These are phyloP conservation scores for Ceratocystis eucalypticola DNA, from an alignment of 2,329 filamentous ascomycete species.

Conservation along the genomic window DNA sequence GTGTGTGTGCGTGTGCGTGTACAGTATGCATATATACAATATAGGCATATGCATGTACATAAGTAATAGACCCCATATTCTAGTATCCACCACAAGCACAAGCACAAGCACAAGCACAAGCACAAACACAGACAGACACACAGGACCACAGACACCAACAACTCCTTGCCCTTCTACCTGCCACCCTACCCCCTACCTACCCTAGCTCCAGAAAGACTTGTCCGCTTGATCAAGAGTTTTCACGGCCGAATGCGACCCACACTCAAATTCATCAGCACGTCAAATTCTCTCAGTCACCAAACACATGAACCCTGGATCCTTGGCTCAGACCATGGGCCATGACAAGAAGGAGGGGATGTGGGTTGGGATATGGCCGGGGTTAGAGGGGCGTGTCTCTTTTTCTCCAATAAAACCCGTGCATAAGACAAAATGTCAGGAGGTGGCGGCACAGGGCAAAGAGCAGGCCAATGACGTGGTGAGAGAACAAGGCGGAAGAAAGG, in stretches of 20 bases:
- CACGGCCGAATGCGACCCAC: conserved; percentile 11
- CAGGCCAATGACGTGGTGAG: neutral
- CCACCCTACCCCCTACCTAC: neutral
- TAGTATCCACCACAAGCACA: neutral
- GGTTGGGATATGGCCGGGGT: neutral
- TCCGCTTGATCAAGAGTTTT: conserved; percentile 4
- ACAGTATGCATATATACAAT: neutral
- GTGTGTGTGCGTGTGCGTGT: neutral
- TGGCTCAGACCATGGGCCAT: conserved; percentile 1
- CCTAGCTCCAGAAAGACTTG: neutral
- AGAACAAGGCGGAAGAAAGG: neutral
- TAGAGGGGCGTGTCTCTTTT: neutral
- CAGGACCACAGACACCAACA: neutral
- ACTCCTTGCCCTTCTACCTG: neutral
- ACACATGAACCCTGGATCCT: neutral
- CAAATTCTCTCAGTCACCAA: conserved; percentile 5
- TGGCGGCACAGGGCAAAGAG: neutral
- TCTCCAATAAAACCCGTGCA: neutral
- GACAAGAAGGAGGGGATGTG: conserved; percentile 6
- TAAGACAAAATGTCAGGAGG: neutral
- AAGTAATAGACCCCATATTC: neutral
- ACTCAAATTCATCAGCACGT: conserved; percentile 8
- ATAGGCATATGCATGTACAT: neutral
- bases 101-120: neutral
- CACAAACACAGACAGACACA: neutral